These are phyloP conservation scores for Apodospora peruviana DNA, from an alignment of 495 filamentous ascomycete genomes.

Conservation along the genomic window DNA sequence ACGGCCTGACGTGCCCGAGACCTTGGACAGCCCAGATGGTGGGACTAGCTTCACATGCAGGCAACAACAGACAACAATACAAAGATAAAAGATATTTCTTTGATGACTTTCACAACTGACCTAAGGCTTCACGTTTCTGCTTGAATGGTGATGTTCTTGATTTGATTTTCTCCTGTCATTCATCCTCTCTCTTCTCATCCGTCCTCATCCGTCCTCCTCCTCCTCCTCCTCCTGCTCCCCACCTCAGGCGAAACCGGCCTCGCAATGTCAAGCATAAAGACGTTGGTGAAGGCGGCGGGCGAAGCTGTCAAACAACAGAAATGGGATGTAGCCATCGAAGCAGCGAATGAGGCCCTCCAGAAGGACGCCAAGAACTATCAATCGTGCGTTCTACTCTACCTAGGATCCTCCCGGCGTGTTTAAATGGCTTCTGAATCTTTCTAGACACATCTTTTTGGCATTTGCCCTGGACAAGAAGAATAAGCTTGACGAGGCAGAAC, in stretches of 20 bases:
- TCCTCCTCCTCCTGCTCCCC: too few species aligned
- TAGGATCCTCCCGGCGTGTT: background rate
- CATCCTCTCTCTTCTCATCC: constrained; percentile 1
- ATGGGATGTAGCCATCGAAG: constrained; percentile 64
- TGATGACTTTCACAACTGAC: too few species aligned
- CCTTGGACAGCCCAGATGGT: background rate
- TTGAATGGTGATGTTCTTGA: too few species aligned
- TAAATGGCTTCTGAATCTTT: constrained; percentile 4
- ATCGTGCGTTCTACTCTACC: constrained; percentile 48
- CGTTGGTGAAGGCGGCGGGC: constrained; percentile 77
- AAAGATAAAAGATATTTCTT: too few species aligned
- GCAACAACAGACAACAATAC: too few species aligned
- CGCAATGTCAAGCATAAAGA: constrained; percentile 57
- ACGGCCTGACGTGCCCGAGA: too few species aligned
- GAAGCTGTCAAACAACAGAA: constrained; percentile 73
- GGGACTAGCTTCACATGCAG: too few species aligned
- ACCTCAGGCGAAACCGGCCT: too few species aligned
- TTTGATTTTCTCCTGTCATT: background rate
- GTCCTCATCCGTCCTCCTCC: too few species aligned
- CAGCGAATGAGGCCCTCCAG: constrained; percentile 60
- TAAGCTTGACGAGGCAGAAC: constrained; percentile 63
- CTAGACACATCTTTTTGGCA: constrained; percentile 73
- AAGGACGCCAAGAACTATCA: constrained; percentile 77
- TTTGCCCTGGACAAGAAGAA: constrained; percentile 72
- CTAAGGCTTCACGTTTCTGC: too few species aligned